These are phyloP conservation scores for Thozetella sp. DNA, from an alignment of 495 filamentous ascomycete genomes.

Conservation along the genomic window DNA sequence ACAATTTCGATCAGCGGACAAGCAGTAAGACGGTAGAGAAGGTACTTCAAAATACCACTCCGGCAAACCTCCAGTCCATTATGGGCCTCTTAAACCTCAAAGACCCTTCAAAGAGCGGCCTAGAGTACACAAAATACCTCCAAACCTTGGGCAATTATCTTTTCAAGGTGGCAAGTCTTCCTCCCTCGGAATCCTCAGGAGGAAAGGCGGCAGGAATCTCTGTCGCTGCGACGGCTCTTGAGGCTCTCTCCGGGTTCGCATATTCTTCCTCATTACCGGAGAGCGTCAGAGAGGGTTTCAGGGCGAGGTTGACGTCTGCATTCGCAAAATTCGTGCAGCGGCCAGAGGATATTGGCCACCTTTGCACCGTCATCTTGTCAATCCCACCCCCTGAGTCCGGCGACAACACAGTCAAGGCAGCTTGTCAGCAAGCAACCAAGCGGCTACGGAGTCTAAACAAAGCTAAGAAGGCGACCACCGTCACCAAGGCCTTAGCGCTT, in stretches of 20 bases:
- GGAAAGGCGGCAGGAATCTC: slow-evolving; percentile 22
- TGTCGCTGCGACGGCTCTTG: slow-evolving; percentile 37
- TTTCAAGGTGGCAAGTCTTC: slow-evolving; percentile 32
- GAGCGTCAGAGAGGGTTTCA: slow-evolving; percentile 68
- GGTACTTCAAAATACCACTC: slow-evolving; percentile 64
- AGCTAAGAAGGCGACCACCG: slow-evolving; percentile 44
- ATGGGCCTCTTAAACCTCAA: slow-evolving; percentile 38
- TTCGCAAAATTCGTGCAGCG: slow-evolving; percentile 71
- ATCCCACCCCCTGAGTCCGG: slow-evolving; percentile 56
- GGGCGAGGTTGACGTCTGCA: slow-evolving; percentile 60
- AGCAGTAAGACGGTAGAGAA: slow-evolving; percentile 87
- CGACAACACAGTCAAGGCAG: slow-evolving; percentile 53
- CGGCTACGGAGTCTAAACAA: slow-evolving; percentile 70
- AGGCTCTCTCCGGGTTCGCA: slow-evolving; percentile 45
- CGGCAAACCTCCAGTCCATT: slow-evolving; percentile 46
- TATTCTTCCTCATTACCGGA: slow-evolving; percentile 56
- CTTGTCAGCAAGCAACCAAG: slow-evolving; percentile 63
- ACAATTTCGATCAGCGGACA: slow-evolving; percentile 84
- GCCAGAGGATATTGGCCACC: slow-evolving; percentile 52
- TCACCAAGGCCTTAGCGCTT: slow-evolving; percentile 63
- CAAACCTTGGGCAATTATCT: slow-evolving; percentile 58
- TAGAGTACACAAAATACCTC: slow-evolving; percentile 40
- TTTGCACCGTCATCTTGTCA: slow-evolving; percentile 47
- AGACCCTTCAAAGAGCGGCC: slow-evolving; percentile 24
- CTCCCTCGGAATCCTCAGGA: slow-evolving; percentile 10